Evolutionary conservation across 495 filamentous ascomycete species (phyloP).

Genomic region (Tuber microsphaerosporum): DNA sequence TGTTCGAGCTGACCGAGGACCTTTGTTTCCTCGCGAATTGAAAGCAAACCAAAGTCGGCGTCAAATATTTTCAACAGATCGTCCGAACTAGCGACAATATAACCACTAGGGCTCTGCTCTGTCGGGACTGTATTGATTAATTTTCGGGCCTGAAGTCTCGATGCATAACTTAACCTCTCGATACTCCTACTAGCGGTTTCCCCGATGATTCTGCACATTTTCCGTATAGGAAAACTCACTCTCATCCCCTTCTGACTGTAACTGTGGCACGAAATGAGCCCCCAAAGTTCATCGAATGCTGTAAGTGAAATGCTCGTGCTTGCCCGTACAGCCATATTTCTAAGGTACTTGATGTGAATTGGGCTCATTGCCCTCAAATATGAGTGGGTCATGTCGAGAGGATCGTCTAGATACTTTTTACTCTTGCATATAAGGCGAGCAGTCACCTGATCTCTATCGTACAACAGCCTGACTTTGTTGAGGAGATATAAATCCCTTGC

Average conservation of each 20-base stretch:
- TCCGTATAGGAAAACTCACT: conserved; percentile 82
- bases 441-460: conserved; percentile 67
- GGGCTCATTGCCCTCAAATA: conserved; percentile 89
- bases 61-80: conserved; percentile 80
- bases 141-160: conserved; percentile 71
- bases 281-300: conserved; percentile 79
- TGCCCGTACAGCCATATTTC: conserved; percentile 82
- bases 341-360: conserved; percentile 80
- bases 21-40: conserved; percentile 81
- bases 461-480: conserved; percentile 72
- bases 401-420: conserved; percentile 64
- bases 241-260: conserved; percentile 75
- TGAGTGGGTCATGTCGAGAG: conserved; percentile 75
- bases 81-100: conserved; percentile 85
- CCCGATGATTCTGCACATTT: conserved; percentile 88
- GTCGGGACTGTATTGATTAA: conserved; percentile 73
- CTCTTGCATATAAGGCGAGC: conserved; percentile 77
- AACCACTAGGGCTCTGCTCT: conserved; percentile 76
- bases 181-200: conserved; percentile 84
- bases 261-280: conserved; percentile 78
- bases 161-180: conserved; percentile 79
- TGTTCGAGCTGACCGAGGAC: conserved; percentile 68
- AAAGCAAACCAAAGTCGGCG: conserved; percentile 80
- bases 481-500: conserved; percentile 72
- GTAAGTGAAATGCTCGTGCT: conserved; percentile 95